phyloP scores from a whole-genome alignment of 352 stramenopile genomes.

The Pythium grandisporangium region DNA sequence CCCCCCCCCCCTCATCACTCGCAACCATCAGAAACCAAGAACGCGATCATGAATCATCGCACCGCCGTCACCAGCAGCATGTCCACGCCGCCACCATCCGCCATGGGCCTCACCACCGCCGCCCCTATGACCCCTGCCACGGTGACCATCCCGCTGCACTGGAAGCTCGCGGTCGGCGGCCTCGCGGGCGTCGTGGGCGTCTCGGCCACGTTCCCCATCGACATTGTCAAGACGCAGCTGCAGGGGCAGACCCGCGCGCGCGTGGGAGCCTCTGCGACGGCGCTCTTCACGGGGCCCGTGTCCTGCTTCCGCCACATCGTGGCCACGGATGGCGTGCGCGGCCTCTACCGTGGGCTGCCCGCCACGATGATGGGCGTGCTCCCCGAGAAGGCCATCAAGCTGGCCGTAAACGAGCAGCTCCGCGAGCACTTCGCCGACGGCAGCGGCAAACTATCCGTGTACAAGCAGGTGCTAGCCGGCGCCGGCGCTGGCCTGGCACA shows the following conservation, averaged over 20 bases:
- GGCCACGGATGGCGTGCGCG: slow-evolving; percentile 49
- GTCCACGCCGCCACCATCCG: background rate
- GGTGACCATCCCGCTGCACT: slow-evolving; percentile 57
- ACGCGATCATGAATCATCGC: no score
- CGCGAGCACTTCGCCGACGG: slow-evolving; percentile 55
- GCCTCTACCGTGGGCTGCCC: slow-evolving; percentile 67
- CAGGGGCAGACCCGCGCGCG: slow-evolving; percentile 60
- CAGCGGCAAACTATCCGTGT: slow-evolving; percentile 47
- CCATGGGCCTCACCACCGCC: background rate
- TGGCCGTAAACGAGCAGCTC: slow-evolving; percentile 89
- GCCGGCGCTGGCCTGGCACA: slow-evolving; percentile 73
- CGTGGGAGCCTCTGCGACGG: slow-evolving; percentile 13
- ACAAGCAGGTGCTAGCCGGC: slow-evolving; percentile 55
- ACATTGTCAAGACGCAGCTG: slow-evolving; percentile 91
- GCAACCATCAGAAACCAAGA: no score
- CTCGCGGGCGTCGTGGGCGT: slow-evolving; percentile 82
- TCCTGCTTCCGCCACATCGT: slow-evolving; percentile 70
- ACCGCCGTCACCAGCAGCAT: no score
- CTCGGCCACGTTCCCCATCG: slow-evolving; percentile 84
- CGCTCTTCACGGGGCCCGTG: slow-evolving; percentile 50
- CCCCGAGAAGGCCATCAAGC: slow-evolving; percentile 88
- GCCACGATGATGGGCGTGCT: slow-evolving; percentile 78
- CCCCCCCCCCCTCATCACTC: no score
- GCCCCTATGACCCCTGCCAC: slow-evolving; percentile 1
- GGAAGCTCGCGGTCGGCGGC: slow-evolving; percentile 79